These are phyloP conservation scores for Echria macrotheca DNA, from an alignment of 495 filamentous ascomycete species.

Conservation along the genomic window DNA sequence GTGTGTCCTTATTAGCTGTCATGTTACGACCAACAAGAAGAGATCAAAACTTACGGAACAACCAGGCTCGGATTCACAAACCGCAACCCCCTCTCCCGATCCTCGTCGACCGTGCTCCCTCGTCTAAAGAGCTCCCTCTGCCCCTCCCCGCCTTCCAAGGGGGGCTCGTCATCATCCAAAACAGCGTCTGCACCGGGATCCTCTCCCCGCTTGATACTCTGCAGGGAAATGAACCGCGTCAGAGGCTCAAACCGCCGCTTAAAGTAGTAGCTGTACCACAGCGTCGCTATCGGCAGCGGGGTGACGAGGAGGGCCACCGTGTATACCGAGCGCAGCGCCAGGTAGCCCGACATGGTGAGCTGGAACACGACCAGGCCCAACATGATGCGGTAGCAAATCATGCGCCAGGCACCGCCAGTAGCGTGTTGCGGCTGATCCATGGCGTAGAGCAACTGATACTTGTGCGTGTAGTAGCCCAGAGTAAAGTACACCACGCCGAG, in stretches of 20 bases:
- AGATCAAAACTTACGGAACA: slow-evolving; percentile 46
- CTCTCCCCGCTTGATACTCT: slow-evolving; percentile 65
- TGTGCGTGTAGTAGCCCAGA: slow-evolving; percentile 90
- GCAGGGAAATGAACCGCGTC: slow-evolving; percentile 85
- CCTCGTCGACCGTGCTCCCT: slow-evolving; percentile 57
- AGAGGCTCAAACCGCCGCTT: slow-evolving; percentile 71
- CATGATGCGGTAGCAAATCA: slow-evolving; percentile 86
- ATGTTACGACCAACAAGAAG: background rate
- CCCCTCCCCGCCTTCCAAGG: slow-evolving; percentile 23
- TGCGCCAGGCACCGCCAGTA: slow-evolving; percentile 87
- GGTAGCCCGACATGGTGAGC: slow-evolving; percentile 79
- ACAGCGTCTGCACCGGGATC: slow-evolving; percentile 32
- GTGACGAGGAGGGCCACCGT: slow-evolving; percentile 63
- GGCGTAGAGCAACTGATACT: slow-evolving; percentile 94
- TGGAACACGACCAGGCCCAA: slow-evolving; percentile 84
- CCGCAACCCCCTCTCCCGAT: slow-evolving; percentile 55
- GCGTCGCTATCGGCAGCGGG: slow-evolving; percentile 68
- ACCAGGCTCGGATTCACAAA: slow-evolving; percentile 76
- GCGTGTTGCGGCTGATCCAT: slow-evolving; percentile 98
- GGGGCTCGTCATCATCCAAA: slow-evolving; percentile 34
- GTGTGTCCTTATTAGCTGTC: slow-evolving; percentile 9
- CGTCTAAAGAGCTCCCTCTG: slow-evolving; percentile 30
- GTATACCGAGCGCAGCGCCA: slow-evolving; percentile 69
- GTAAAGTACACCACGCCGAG: slow-evolving; percentile 85
- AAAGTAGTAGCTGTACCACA: slow-evolving; percentile 83